A percentile compares a stretch with the other conserved stretches of the same genome.
phyloP scores from a whole-genome alignment of 225 moss, liverwort and hornwort genomes.

The Marchantia paleacea region DNA sequence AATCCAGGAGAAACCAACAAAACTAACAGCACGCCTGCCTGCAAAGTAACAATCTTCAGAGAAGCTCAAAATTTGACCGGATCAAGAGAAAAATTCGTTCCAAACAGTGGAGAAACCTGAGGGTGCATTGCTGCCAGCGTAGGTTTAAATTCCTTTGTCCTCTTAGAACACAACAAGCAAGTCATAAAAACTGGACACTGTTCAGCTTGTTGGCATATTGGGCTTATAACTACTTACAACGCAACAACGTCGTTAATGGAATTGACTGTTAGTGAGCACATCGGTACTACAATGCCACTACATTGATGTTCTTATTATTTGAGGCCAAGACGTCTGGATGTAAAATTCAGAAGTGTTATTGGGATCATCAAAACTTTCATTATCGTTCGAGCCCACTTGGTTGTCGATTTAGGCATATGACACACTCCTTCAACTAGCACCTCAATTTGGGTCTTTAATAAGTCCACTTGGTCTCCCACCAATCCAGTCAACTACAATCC shows the following conservation, averaged over 20 bases:
- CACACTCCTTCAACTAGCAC: neutral
- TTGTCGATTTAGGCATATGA: neutral
- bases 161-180: neutral
- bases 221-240: too few species aligned
- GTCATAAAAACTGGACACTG: too few species aligned
- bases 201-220: too few species aligned
- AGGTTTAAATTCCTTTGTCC: neutral
- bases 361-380: neutral
- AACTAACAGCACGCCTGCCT: neutral
- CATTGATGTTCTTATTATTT: too few species aligned
- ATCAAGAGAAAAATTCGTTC: neutral
- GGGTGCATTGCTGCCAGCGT: neutral
- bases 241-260: too few species aligned
- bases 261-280: too few species aligned
- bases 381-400: neutral
- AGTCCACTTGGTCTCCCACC: neutral
- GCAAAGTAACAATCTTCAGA: neutral
- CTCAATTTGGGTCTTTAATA: neutral
- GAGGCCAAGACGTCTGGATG: too few species aligned
- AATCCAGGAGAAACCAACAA: neutral
- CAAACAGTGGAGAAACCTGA: neutral
- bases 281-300: too few species aligned
- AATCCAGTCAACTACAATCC: neutral
- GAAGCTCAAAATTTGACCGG: neutral
- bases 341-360: neutral